phyloP scores from a whole-genome alignment of 345 rosid species.

The Brassica carinata region DNA sequence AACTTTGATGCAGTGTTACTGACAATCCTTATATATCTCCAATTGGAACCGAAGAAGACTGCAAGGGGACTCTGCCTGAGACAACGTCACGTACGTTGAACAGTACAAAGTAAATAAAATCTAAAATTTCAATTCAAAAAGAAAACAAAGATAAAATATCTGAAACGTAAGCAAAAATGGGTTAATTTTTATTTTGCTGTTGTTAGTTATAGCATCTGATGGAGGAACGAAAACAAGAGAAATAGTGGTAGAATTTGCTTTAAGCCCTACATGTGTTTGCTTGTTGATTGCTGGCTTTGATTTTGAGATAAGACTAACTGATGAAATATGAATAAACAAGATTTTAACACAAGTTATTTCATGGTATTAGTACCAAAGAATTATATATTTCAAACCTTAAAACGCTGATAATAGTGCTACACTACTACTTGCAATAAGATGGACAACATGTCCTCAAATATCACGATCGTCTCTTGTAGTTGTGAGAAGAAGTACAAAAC shows the following conservation, averaged over 20 bases:
- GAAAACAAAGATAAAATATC: background rate
- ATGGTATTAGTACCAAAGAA: background rate
- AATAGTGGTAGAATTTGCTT: slow-evolving; percentile 50
- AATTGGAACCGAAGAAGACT: slow-evolving; percentile 55
- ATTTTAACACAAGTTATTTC: background rate
- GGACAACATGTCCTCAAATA: background rate
- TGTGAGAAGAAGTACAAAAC: background rate
- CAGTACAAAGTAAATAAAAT: slow-evolving; percentile 52
- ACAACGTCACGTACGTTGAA: slow-evolving; percentile 48
- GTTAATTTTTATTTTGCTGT: background rate
- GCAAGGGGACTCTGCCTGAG: slow-evolving; percentile 56
- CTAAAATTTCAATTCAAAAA: background rate
- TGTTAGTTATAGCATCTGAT: slow-evolving; percentile 53
- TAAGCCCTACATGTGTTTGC: slow-evolving; percentile 64
- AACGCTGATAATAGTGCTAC: background rate
- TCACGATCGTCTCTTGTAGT: background rate
- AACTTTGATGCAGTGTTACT: slow-evolving; percentile 50
- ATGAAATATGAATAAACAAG: background rate
- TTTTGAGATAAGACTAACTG: slow-evolving; percentile 13
- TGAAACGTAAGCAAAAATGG: background rate
- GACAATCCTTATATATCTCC: slow-evolving; percentile 80
- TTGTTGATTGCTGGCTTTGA: slow-evolving; percentile 61
- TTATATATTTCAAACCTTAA: background rate
- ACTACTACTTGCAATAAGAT: background rate
- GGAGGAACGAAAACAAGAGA: slow-evolving; percentile 51